Conservation (phyloP, 768 basidiomycete genomes). For the Mycena sanguinolenta region DNA sequence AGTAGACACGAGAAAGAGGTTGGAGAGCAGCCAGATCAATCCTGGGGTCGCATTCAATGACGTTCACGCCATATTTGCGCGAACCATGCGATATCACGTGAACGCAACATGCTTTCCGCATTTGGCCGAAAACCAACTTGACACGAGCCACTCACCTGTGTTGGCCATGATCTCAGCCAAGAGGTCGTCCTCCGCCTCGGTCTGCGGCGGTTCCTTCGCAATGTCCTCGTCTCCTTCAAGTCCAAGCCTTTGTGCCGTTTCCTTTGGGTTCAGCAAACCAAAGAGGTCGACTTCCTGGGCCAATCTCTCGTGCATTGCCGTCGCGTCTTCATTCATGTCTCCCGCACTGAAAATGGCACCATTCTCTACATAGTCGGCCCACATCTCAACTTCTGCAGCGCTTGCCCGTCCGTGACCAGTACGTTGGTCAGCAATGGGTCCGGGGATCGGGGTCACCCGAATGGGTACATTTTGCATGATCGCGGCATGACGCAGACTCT, state of each 20-base stretch:
- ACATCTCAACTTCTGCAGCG: slow-evolving; percentile 18
- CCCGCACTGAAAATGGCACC: slow-evolving; percentile 12
- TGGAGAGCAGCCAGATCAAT: too few relatives aligned
- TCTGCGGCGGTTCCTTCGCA: neutral
- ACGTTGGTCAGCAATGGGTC: neutral
- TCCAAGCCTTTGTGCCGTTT: slow-evolving; percentile 5
- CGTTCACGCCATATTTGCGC: too few relatives aligned
- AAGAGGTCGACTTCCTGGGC: slow-evolving; percentile 8
- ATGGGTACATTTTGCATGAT: neutral
- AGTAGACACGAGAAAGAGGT: too few relatives aligned
- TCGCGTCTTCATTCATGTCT: neutral
- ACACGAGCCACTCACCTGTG: slow-evolving; percentile 14
- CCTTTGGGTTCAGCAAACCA: slow-evolving; percentile 23
- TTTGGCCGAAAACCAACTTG: slow-evolving; percentile 1
- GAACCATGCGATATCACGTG: neutral
- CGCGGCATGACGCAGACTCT: neutral
- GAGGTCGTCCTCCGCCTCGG: slow-evolving; percentile 18
- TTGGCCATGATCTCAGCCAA: slow-evolving; percentile 22
- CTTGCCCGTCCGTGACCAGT: neutral
- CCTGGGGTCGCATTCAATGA: too few relatives aligned
- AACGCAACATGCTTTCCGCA: neutral
- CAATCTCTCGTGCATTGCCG: neutral
- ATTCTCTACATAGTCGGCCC: slow-evolving; percentile 7
- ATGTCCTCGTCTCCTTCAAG: slow-evolving; percentile 6
- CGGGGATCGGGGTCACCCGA: neutral